Base-by-base conservation (phyloP, 202 grass and related monocot species). In the Alloteropsis angusta region DNA sequence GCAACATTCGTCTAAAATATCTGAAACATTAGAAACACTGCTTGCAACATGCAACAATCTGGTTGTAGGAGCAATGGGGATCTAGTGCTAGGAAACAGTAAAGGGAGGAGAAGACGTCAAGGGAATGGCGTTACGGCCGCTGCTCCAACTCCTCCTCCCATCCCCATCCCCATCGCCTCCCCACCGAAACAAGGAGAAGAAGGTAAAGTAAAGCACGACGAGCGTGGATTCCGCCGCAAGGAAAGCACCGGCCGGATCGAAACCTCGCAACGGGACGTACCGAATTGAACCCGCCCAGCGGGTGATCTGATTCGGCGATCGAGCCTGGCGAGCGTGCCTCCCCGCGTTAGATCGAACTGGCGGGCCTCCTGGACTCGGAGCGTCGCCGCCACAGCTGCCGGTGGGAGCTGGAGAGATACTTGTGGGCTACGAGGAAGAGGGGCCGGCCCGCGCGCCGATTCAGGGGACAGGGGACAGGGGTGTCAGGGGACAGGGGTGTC, bases 241-340 rank as follows among this genome's bases (percentile, higher is more conserved):
- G 58, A 18, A 71, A 57, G 39, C 71, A 36, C 8, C 25, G 7
- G 49, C 17, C 18, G 71, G 50, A 76, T 76, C 81, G 71, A 48
- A 50, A 35, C 13, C n/a, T n/a, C n/a, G n/a, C n/a, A n/a, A n/a
- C n/a, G n/a, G n/a, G 3, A 43, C 60, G 48, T 57, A 83, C 72
- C 13, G 9, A 68, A 76, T 68, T 68, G 2, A 43, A 36, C 37
- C n/a, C 38, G 7, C 25, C 18, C 3, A 7, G 48, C 25, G 52
- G 45, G 45, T 50, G 72, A 76, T 68, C 81, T 61, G 81, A 76
- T 83, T 72, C 60, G 28, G 62, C n/a, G 70, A 36, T 22, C 12
- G 60, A 67, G 26, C 47, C 59, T 6, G n/a, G 28, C 19, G n/a
- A 9, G 64, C 48, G 5, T 21, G 57, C 7, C 44, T 17, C 75